phyloP scores from a whole-genome alignment of 345 rosid species.

The Gossypium sturtianum region DNA sequence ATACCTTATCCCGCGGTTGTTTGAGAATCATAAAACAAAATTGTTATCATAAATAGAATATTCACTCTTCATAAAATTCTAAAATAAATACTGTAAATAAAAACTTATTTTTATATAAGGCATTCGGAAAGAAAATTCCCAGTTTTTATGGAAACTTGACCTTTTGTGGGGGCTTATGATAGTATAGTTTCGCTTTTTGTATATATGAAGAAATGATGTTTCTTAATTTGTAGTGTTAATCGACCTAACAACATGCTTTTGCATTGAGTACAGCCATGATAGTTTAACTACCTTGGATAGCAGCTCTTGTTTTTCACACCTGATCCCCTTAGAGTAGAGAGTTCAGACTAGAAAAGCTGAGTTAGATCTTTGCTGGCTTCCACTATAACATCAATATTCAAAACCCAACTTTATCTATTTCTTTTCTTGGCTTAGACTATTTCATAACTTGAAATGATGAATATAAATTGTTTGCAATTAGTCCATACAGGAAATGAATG shows the following conservation, averaged over 20 bases:
- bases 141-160: no score
- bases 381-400: not conserved
- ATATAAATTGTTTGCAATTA: not conserved
- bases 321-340: not conserved
- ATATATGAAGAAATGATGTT: not conserved
- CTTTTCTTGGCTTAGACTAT: not conserved
- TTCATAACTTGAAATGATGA: not conserved
- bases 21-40: no score
- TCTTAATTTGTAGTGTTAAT: not conserved
- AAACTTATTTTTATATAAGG: no score
- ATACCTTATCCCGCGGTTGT: no score
- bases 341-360: conserved; percentile 3
- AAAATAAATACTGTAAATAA: no score
- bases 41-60: no score
- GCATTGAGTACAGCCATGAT: not conserved
- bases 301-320: conserved; percentile 16
- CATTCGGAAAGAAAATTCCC: no score
- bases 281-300: not conserved
- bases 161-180: no score
- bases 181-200: no score
- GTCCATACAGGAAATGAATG: not conserved
- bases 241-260: not conserved
- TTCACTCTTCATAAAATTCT: no score
- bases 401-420: no score
- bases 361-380: not conserved